A percentile compares a stretch with the other conserved stretches of the same genome.
These are phyloP conservation scores for Pseudopyricularia javanii DNA, from an alignment of 2,329 filamentous ascomycete species.

Conservation along the genomic window DNA sequence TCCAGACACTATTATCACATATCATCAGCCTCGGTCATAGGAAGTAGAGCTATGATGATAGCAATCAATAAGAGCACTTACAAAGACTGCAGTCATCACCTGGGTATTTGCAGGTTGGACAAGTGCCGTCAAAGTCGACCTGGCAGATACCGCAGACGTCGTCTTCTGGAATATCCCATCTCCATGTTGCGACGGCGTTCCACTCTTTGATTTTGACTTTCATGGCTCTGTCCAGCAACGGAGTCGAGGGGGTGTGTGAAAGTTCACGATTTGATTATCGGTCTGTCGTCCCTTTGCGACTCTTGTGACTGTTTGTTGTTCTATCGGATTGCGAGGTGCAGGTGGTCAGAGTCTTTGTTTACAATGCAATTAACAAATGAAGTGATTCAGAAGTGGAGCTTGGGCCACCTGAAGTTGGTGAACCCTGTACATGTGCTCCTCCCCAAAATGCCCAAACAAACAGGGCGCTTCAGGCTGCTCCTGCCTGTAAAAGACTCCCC, in stretches of 20 bases:
- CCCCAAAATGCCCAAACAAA: too few relatives aligned
- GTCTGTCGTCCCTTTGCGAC: neutral
- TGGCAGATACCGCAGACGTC: constrained; percentile 98
- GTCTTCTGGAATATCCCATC: constrained; percentile 94
- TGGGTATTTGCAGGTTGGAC: constrained; percentile 94
- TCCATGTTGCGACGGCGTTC: constrained; percentile 92
- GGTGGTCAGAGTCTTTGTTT: too few relatives aligned
- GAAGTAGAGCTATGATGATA: neutral
- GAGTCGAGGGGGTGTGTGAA: neutral
- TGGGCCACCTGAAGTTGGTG: too few relatives aligned
- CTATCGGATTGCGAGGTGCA: too few relatives aligned
- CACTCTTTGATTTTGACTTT: constrained; percentile 91
- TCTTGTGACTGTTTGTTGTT: too few relatives aligned
- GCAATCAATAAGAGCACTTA: constrained; percentile 31
- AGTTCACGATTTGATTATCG: neutral
- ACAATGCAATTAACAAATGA: too few relatives aligned
- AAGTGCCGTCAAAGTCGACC: constrained; percentile 94
- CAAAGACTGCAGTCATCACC: constrained; percentile 89
- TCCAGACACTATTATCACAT: constrained; percentile 58
- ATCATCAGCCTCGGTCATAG: too few relatives aligned
- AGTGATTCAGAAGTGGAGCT: too few relatives aligned
- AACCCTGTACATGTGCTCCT: too few relatives aligned
- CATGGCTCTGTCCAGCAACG: constrained; percentile 39
- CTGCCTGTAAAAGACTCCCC: too few relatives aligned
- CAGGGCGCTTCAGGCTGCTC: too few relatives aligned